A percentile compares a stretch with the other conserved stretches of the same genome.
Conservation (phyloP, 2,329 filamentous ascomycete genomes). For the Alternaria alternata region DNA sequence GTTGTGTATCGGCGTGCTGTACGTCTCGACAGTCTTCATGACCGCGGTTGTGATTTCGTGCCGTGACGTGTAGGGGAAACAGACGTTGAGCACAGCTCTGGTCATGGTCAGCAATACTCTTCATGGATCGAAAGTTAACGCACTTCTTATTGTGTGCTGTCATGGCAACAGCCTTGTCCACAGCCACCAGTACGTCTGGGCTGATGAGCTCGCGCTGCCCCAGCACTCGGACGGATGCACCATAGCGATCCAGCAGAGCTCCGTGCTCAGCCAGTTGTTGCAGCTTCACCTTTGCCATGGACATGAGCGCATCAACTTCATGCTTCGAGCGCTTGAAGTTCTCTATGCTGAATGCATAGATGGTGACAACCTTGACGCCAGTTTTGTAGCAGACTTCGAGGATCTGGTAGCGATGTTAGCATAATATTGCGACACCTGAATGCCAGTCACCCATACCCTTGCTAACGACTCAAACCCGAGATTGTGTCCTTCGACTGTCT, state of each 20-base stretch:
- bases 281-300: conserved; percentile 95
- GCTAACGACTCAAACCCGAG: conserved; percentile 94
- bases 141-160: conserved; percentile 87
- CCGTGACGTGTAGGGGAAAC: conserved; percentile 95
- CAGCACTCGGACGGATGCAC: conserved; percentile 83
- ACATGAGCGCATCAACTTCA: conserved; percentile 96
- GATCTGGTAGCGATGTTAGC: conserved; percentile 60
- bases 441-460: conserved; percentile 63
- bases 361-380: conserved; percentile 94
- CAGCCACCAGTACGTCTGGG: conserved; percentile 85
- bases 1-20: conserved; percentile 70
- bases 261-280: conserved; percentile 92
- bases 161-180: conserved; percentile 84
- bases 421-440: conserved; percentile 43
- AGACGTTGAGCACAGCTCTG: conserved; percentile 83
- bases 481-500: conserved; percentile 96
- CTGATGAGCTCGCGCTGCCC: conserved; percentile 86
- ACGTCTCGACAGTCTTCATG: conserved; percentile 85
- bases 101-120: conserved; percentile 10
- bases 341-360: conserved; percentile 98
- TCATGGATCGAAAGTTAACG: conserved; percentile 21
- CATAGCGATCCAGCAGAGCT: conserved; percentile 90
- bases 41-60: conserved; percentile 95
- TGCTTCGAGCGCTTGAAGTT: conserved; percentile 98
- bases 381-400: conserved; percentile 98